A percentile compares a stretch with the other conserved stretches of the same genome.
Conservation (phyloP, 78 protist species). For the Dictyostelium firmibasis region DNA sequence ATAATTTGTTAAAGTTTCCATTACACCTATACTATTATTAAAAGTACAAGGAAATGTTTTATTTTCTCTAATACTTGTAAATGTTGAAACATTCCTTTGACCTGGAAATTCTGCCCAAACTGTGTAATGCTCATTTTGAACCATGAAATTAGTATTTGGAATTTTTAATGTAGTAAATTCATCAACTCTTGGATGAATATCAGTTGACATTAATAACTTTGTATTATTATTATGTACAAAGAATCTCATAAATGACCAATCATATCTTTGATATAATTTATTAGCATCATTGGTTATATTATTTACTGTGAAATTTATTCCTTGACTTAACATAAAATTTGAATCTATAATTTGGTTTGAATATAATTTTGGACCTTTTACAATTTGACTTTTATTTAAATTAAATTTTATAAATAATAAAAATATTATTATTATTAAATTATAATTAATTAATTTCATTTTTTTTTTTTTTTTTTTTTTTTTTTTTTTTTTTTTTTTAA, state of each 20-base stretch:
- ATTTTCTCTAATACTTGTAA: background rate
- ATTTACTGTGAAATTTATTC: background rate
- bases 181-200: conserved; percentile 22
- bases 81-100: background rate
- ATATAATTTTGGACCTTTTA: background rate
- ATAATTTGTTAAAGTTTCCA: background rate
- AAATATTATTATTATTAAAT: too few relatives aligned
- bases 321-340: background rate
- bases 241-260: background rate
- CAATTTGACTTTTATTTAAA: background rate
- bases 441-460: background rate
- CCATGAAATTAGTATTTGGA: background rate
- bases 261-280: background rate
- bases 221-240: background rate
- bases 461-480: too few relatives aligned
- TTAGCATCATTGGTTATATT: background rate
- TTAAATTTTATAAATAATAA: too few relatives aligned
- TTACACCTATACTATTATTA: background rate
- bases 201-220: background rate
- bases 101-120: background rate
- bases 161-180: conserved; percentile 40
- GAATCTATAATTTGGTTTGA: background rate
- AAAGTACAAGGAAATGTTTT: background rate
- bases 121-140: background rate
- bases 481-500: too few relatives aligned